Conservation (phyloP, 495 filamentous ascomycete species). For the Viridothelium virens region DNA sequence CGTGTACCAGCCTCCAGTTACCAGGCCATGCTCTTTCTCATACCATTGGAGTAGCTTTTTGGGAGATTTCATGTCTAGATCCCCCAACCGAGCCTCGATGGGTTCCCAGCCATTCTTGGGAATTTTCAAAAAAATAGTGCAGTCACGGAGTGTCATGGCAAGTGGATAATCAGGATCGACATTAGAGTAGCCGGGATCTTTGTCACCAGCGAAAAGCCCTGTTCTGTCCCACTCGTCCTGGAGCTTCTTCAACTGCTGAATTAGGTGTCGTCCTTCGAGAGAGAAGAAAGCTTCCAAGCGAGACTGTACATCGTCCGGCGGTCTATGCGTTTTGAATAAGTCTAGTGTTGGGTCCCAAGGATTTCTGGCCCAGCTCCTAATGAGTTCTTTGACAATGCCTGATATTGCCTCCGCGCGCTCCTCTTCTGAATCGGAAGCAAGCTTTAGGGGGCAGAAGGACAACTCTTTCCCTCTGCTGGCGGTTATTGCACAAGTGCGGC, state of each 20-base stretch:
- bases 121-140: constrained; percentile 71
- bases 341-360: constrained; percentile 10
- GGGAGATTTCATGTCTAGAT: constrained; percentile 80
- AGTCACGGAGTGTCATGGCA: constrained; percentile 87
- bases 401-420: background rate
- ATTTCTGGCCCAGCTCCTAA: background rate
- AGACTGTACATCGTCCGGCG: constrained; percentile 6
- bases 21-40: constrained; percentile 52
- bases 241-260: background rate
- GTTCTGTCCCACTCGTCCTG: background rate
- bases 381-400: constrained; percentile 7
- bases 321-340: constrained; percentile 6
- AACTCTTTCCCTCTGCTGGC: constrained; percentile 35
- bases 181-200: background rate
- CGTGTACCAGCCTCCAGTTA: constrained; percentile 67
- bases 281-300: constrained; percentile 23
- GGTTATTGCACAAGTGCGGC: constrained; percentile 76
- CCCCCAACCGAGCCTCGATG: constrained; percentile 71
- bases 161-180: background rate
- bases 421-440: constrained; percentile 17
- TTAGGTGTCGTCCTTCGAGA: background rate
- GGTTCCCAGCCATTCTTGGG: constrained; percentile 28
- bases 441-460: constrained; percentile 18
- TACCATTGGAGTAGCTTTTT: constrained; percentile 62
- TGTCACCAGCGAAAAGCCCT: background rate